Conservation (phyloP, 805 yeast genomes). For the Saturnispora diversa region DNA sequence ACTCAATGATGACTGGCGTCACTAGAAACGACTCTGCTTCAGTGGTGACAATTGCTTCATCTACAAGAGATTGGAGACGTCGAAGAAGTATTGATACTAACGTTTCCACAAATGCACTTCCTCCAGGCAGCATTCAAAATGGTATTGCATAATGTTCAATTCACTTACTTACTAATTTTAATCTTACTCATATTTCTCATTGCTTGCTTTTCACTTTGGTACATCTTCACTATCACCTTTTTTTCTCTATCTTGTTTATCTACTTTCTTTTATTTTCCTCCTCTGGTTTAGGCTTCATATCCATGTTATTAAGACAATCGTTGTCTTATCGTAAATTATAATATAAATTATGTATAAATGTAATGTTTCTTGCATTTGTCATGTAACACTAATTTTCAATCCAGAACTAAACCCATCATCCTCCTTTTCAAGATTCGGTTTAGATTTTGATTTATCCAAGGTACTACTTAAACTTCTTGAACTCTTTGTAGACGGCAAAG, state of each 20-base stretch:
- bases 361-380: slow-evolving; percentile 10
- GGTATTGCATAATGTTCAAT: background rate
- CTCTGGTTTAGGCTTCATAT: too few relatives aligned
- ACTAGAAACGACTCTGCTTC: slow-evolving; percentile 24
- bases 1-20: background rate
- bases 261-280: too few relatives aligned
- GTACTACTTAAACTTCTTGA: slow-evolving; percentile 1
- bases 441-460: slow-evolving; percentile 3
- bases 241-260: too few relatives aligned
- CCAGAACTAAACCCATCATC: slow-evolving; percentile 11
- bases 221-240: too few relatives aligned
- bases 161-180: too few relatives aligned
- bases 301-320: too few relatives aligned
- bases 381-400: slow-evolving; percentile 13
- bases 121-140: slow-evolving; percentile 47
- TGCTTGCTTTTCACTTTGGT: too few relatives aligned
- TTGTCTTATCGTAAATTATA: background rate
- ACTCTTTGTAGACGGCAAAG: slow-evolving; percentile 5
- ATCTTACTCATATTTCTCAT: too few relatives aligned
- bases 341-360: background rate
- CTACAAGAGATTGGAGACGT: slow-evolving; percentile 28
- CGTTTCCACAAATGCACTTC: slow-evolving; percentile 59
- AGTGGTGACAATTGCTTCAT: slow-evolving; percentile 30
- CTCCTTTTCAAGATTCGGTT: background rate
- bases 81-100: slow-evolving; percentile 37